Percentiles rank a stretch among this genome's conserved stretches.
Conservation (phyloP, 1,139 yeast genomes). For the Blastobotrys aristatus region DNA sequence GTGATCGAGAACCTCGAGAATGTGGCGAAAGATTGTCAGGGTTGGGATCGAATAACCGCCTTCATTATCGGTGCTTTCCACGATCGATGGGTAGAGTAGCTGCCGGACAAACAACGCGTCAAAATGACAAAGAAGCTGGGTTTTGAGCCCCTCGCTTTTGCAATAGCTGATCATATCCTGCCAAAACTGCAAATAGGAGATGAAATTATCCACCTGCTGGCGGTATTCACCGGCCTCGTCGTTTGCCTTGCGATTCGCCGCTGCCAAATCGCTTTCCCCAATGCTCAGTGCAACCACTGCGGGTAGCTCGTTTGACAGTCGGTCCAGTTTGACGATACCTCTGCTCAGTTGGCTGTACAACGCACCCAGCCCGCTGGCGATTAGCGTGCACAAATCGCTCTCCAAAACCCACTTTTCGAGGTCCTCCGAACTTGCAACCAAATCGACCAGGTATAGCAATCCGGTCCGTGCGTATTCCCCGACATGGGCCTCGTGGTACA, state of each 20-base stretch:
- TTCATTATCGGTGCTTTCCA: slow-evolving; percentile 23
- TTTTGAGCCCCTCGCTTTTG: slow-evolving; percentile 18
- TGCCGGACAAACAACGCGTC: slow-evolving; percentile 30
- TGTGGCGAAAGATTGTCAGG: slow-evolving; percentile 18
- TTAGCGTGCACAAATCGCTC: slow-evolving; percentile 30
- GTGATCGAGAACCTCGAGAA: slow-evolving; percentile 27
- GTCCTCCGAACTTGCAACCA: slow-evolving; percentile 21
- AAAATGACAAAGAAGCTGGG: slow-evolving; percentile 26
- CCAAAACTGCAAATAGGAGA: slow-evolving; percentile 31
- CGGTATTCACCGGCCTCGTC: slow-evolving; percentile 2
- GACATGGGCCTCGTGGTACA: slow-evolving; percentile 27
- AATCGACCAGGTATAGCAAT: slow-evolving; percentile 28
- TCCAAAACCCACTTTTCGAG: slow-evolving; percentile 29
- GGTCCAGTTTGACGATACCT: slow-evolving; percentile 9
- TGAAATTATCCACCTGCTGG: slow-evolving; percentile 21
- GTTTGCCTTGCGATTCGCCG: not conserved
- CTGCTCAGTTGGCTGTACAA: slow-evolving; percentile 27
- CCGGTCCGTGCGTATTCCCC: slow-evolving; percentile 34
- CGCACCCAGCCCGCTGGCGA: slow-evolving; percentile 34
- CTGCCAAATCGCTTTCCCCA: not conserved
- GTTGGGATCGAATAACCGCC: slow-evolving; percentile 21
- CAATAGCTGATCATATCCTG: slow-evolving; percentile 29
- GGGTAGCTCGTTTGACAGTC: slow-evolving; percentile 10
- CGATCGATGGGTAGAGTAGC: slow-evolving; percentile 29
- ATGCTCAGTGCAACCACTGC: slow-evolving; percentile 13